Conservation (phyloP, 1,284 basidiomycete species). For the Amylostereum chailletii region DNA sequence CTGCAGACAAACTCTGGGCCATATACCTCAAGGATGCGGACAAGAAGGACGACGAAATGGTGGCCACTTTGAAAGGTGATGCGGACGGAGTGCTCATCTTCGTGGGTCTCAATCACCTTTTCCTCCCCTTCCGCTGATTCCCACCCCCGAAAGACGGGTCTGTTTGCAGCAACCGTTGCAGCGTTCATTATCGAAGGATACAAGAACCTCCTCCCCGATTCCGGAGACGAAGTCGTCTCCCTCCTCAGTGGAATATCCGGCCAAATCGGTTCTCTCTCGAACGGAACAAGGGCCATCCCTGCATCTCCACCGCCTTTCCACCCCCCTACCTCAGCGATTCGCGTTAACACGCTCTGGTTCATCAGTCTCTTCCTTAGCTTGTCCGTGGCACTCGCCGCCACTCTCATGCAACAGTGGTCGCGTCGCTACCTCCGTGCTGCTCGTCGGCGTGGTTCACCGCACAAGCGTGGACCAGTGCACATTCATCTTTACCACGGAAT, state of each 20-base stretch:
- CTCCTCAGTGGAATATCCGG: too few species aligned
- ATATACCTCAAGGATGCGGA: constrained; percentile 11
- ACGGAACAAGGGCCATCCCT: too few species aligned
- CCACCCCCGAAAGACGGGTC: too few species aligned
- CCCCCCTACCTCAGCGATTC: not conserved
- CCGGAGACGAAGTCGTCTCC: too few species aligned
- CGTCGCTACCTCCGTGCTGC: constrained; percentile 1
- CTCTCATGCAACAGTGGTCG: constrained; percentile 2
- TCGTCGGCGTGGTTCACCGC: not conserved
- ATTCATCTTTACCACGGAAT: not conserved
- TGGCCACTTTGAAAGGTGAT: constrained; percentile 32
- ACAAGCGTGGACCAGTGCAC: not conserved
- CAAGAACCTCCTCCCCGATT: too few species aligned
- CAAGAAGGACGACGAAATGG: constrained; percentile 7
- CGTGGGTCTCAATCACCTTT: constrained; percentile 10
- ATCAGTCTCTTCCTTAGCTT: constrained; percentile 6
- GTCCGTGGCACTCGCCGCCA: constrained; percentile 4
- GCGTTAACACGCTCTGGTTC: constrained; percentile 9
- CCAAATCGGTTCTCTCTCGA: too few species aligned
- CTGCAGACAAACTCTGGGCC: constrained; percentile 5
- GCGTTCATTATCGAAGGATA: too few species aligned
- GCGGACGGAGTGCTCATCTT: constrained; percentile 38
- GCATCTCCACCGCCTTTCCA: not conserved
- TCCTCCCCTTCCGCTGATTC: too few species aligned
- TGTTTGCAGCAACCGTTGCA: too few species aligned